Base-by-base conservation (phyloP, 495 filamentous ascomycete genomes). In the Lasiosphaeriaceae sp. region DNA sequence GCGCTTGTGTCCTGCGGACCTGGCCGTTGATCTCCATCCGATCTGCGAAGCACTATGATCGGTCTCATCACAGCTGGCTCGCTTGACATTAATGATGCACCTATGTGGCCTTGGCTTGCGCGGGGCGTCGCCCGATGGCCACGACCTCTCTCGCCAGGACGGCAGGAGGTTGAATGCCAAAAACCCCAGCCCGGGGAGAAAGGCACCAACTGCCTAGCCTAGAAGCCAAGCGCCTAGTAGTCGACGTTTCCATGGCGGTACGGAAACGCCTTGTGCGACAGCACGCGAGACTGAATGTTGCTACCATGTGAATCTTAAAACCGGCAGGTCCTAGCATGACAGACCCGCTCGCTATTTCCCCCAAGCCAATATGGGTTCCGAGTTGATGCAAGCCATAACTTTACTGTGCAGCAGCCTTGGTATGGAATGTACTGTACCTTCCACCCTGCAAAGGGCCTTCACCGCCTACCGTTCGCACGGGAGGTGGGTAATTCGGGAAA, bases 231-330 rank as follows among this genome's bases (percentile, higher is more conserved):
- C 26, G 26, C 26, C 26, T 31, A 9, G 26, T 31, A 9, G 9
- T 43, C 16, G 5, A 43, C 7, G 39, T 11, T 16, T 16, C 39
- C 39, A 17, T 16, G n/a, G 14, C n/a, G 39, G 39, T 17, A 17
- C 39, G 39, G 39, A 43, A 12, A 17, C n/a, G 12, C n/a, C 39
- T 43, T 43, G 39, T 43, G 39, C n/a, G 19, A 26, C 22, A 26
- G 7, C 9, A 49, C 4, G 47, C 23, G 11, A 49, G 47, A 31
- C 47, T 29, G 47, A 49, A 31, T 22, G 47, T 49, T 49, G 3
- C 47, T 49, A 4, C 47, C 47, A 49, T 49, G 47, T 49, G 47
- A 49, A 49, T 49, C 22, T 34, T 49, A 47, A 47, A 49, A 49
- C 4, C 8, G 39, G n/a, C 39, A 43, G 39, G 39, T 17, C 39